Conservation (phyloP, 2,329 filamentous ascomycete species). For the Basipetospora chlamydospora region DNA sequence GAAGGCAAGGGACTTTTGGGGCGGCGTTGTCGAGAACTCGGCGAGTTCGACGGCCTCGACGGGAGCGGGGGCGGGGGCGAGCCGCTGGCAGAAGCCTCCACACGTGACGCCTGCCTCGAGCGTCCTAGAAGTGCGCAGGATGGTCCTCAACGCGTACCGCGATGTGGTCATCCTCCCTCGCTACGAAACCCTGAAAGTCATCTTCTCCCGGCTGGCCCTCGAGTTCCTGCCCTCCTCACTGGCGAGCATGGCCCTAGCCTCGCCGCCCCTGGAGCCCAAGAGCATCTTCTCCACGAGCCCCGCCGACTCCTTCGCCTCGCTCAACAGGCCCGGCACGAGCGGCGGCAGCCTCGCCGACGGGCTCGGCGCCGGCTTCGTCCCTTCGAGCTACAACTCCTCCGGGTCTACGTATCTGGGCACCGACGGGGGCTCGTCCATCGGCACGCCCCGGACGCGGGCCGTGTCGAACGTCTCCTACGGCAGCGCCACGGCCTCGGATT, state of each 20-base stretch:
- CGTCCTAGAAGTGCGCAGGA: slow-evolving; percentile 70
- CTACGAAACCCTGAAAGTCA: slow-evolving; percentile 75
- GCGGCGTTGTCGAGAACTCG: slow-evolving; percentile 44
- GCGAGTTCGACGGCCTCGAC: no score
- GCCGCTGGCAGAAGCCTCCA: slow-evolving; percentile 15
- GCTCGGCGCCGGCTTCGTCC: no score
- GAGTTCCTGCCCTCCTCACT: slow-evolving; percentile 53
- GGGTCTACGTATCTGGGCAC: slow-evolving; percentile 66
- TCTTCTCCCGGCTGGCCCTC: slow-evolving; percentile 78
- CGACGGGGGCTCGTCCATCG: slow-evolving; percentile 31
- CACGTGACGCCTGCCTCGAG: slow-evolving; percentile 32
- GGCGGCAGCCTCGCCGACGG: slow-evolving; percentile 61
- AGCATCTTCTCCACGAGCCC: slow-evolving; percentile 33
- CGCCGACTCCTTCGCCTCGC: slow-evolving; percentile 28
- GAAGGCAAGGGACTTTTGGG: slow-evolving; percentile 85
- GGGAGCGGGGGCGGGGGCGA: not conserved
- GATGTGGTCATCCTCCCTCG: slow-evolving; percentile 80
- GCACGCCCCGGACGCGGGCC: slow-evolving; percentile 56
- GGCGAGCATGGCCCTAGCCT: slow-evolving; percentile 36
- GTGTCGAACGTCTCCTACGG: slow-evolving; percentile 71
- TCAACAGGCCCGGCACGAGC: slow-evolving; percentile 53
- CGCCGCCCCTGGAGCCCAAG: slow-evolving; percentile 34
- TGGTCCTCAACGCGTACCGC: slow-evolving; percentile 77
- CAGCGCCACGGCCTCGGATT: slow-evolving; percentile 34
- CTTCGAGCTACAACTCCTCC: slow-evolving; percentile 62